Evolutionary conservation across 495 filamentous ascomycete species (phyloP), one percentile per base, ranked within the genome.

Genomic region (Massariosphaeria phaeospora): DNA sequence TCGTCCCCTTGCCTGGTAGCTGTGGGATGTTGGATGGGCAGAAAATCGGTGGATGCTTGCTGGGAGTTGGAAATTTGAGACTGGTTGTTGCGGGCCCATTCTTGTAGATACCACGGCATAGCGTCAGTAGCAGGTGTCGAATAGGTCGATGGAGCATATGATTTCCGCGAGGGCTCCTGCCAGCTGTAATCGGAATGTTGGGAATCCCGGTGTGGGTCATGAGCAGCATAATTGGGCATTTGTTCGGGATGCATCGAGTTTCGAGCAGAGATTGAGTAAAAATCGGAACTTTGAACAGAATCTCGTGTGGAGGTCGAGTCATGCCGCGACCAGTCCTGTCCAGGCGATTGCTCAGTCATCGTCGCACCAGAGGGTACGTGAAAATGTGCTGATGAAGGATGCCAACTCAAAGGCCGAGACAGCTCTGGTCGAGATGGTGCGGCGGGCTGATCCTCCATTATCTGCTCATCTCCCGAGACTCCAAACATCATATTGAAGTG

Each of bases 401-500:
- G 61, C 61, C 61, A 64, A 48, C 61, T 64, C 35, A 64, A 18
- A 4, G 61, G 61, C 10, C 61, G 51, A 18, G 57, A 26, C 17
- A 43, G 25, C 23, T 41, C 55, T 13, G 15, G 36, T 40, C 41
- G 46, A n/a, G n/a, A n/a, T n/a, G n/a, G n/a, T n/a, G n/a, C n/a
- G n/a, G n/a, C n/a, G n/a, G n/a, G n/a, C n/a, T n/a, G n/a, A 15
- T 46, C 41, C 3, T 44, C 42, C 15, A 29, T 10, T 15, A 18
- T 33, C 40, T 56, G 52, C 18, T 61, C 57, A 23, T 55, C 52
- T 21, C 41, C 47, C 7, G 40, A 38, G 30, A 57, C 27, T 7
- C 61, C 61, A 36, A 61, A 57, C 61, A 64, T 64, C 57, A 64
- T 60, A 38, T 61, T 64, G 52, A 49, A 64, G 35, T 64, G 61